A percentile compares a stretch with the other conserved stretches of the same genome.
These are phyloP conservation scores for Pleurotus citrinopileatus DNA, from an alignment of 768 basidiomycete species.

Conservation along the genomic window DNA sequence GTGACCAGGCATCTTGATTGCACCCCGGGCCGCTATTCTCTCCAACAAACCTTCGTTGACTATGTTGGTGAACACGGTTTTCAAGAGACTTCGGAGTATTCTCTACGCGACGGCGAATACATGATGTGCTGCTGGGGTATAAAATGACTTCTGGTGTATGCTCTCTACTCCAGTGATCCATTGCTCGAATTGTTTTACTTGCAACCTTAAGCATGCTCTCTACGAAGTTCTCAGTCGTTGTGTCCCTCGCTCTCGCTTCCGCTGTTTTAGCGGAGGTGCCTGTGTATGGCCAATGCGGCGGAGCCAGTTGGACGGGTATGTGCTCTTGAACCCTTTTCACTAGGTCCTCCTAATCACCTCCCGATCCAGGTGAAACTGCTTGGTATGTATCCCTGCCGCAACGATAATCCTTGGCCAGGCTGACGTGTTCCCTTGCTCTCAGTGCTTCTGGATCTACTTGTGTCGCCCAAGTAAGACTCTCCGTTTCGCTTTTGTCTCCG, in stretches of 20 bases:
- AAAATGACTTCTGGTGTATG: not conserved
- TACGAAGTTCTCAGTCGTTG: conserved; percentile 7
- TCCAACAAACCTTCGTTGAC: not conserved
- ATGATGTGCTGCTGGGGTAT: not conserved
- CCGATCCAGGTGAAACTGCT: conserved; percentile 16
- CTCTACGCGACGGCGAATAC: not conserved
- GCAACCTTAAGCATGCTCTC: conserved; percentile 8
- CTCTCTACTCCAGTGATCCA: not conserved
- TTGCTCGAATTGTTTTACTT: not conserved
- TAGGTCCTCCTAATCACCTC: not conserved
- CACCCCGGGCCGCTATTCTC: not conserved
- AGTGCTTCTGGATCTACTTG: conserved; percentile 15
- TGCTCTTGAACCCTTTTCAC: not conserved
- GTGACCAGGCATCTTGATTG: not conserved
- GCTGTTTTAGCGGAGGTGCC: conserved; percentile 17
- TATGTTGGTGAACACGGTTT: not conserved
- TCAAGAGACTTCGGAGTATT: not conserved
- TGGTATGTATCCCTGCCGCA: conserved; percentile 10
- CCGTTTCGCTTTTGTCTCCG: not conserved
- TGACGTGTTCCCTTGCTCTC: conserved; percentile 7
- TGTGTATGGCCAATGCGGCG: conserved; percentile 23
- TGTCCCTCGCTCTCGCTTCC: conserved; percentile 10
- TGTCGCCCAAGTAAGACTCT: not conserved
- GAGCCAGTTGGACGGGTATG: conserved; percentile 20
- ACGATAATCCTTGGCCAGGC: not conserved